These are phyloP conservation scores for Gossypium longicalyx DNA, from an alignment of 345 rosid species.

Conservation along the genomic window DNA sequence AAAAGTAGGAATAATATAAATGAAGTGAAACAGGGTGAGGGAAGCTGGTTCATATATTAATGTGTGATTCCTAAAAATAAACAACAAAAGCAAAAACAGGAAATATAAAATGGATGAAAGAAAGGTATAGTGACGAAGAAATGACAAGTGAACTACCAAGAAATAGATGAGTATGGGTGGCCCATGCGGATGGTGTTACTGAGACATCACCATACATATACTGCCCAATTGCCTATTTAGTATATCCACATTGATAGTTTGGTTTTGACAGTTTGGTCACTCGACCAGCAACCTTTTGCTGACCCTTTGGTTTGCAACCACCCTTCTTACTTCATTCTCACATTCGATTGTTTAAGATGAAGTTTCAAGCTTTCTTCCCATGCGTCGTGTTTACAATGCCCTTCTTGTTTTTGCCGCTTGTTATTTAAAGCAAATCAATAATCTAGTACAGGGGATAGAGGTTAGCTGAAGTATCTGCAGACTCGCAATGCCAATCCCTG, in stretches of 20 bases:
- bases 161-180: not conserved
- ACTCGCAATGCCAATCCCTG: not conserved
- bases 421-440: not conserved
- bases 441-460: not conserved
- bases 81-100: not conserved
- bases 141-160: not conserved
- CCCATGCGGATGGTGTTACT: not conserved
- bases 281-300: not conserved
- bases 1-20: not conserved
- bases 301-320: not conserved
- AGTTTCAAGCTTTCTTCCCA: not conserved
- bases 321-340: not conserved
- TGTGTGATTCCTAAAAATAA: not conserved
- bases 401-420: not conserved
- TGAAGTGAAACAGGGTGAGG: not conserved
- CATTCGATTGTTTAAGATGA: not conserved
- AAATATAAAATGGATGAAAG: not conserved
- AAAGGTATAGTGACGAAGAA: not conserved
- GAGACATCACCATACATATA: constrained; percentile 1
- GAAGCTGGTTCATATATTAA: not conserved
- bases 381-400: not conserved
- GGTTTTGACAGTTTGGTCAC: not conserved
- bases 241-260: not conserved
- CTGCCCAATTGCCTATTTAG: not conserved
- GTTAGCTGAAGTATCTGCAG: not conserved